Base-by-base conservation (phyloP, 177 flowering plant species). In the Vitis hybrid region DNA sequence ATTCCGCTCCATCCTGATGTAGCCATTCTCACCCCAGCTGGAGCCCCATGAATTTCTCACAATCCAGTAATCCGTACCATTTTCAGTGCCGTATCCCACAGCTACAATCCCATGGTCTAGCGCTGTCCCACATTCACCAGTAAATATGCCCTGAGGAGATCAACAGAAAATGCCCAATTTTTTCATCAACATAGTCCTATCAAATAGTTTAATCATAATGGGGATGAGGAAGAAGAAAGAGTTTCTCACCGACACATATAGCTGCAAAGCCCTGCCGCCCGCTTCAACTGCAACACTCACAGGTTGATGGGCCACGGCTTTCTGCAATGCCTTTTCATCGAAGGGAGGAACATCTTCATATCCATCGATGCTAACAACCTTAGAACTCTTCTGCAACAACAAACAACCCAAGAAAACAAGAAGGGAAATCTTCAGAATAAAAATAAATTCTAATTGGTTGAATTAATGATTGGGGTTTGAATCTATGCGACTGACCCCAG, bases 31-130 rank as follows among this genome's bases (percentile, higher is more conserved):
- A n/a, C 99, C 99, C 99, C 99, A 95, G 56, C 32, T 70, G 2
- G 66, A 50, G 30, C 99, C 98, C 98, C 99, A 95, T 4, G 99
- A 95, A 75, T 95, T 95, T 78, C 82, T 87, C 67, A 95, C 99
- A 13, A 91, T 79, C 98, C 98, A 93, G 76, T 91, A 95, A 51
- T 93, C 95, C 49, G 67, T 24, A 0, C 94, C 97, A 72, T 90
- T 75, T 11, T 90, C 98, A 4, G 90, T 78, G 51, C 98, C 99
- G 60, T 95, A 95, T 11, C 99, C 99, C 68, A 95, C 96, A 18
- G 84, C 89, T 17, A 79, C 83, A 57, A 95, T 98, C 18, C 94
- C 98, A 72, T 95, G 99, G 82, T 95, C 97, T n/a, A 95, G 75
- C 0, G 70, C 75, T 52, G 87, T 72, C 11, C 97, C 96, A 72